Evolutionary conservation across 202 grass and related monocot species (phyloP).

Genomic region (Carex arenaria): DNA sequence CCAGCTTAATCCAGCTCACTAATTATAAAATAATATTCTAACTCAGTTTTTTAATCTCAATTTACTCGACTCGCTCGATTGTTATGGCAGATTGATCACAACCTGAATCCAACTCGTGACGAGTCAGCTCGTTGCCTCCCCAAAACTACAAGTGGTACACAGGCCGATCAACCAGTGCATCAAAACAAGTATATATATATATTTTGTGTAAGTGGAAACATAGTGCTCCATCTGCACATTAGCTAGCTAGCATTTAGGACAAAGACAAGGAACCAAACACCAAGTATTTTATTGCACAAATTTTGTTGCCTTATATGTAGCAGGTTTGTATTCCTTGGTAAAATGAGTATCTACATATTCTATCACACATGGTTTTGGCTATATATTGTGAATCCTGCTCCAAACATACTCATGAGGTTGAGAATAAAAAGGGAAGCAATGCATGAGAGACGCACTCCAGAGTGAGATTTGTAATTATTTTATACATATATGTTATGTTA

Average conservation of each 20-base stretch:
- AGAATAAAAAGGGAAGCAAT: slow-evolving; percentile 49
- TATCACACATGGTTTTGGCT: background rate
- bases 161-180: background rate
- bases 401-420: slow-evolving; percentile 34
- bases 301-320: background rate
- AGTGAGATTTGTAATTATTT: background rate
- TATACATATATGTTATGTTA: background rate
- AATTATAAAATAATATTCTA: too few species aligned
- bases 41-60: too few species aligned
- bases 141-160: background rate
- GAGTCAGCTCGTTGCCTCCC: too few species aligned
- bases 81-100: too few species aligned
- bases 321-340: background rate
- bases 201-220: slow-evolving; percentile 9
- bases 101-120: too few species aligned
- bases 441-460: slow-evolving; percentile 22
- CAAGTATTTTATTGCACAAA: background rate
- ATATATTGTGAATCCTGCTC: slow-evolving; percentile 5
- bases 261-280: slow-evolving; percentile 33
- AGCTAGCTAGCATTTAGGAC: slow-evolving; percentile 11
- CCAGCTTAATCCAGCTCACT: too few species aligned
- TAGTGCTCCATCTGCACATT: background rate
- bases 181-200: background rate
- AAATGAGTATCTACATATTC: background rate
- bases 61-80: too few species aligned